These are phyloP conservation scores for Dichotomopilus funicola DNA, from an alignment of 2,329 filamentous ascomycete species.

Conservation along the genomic window DNA sequence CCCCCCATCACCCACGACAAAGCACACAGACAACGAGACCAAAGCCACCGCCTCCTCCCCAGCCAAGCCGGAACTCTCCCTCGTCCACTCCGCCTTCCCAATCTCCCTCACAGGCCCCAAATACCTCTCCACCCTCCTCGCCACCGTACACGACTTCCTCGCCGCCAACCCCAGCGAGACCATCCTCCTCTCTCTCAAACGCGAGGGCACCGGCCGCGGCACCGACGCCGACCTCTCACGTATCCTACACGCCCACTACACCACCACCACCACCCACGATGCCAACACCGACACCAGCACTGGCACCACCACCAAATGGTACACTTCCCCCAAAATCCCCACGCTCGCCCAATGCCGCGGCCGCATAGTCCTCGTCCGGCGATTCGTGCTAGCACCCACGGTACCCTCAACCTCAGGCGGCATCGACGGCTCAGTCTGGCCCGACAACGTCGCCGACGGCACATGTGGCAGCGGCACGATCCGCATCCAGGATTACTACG, in stretches of 20 bases:
- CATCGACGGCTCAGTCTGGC: slow-evolving; percentile 64
- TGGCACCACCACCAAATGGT: slow-evolving; percentile 58
- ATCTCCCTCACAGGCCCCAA: slow-evolving; percentile 76
- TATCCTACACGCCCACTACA: slow-evolving; percentile 66
- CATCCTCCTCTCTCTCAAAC: slow-evolving; percentile 80
- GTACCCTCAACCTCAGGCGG: slow-evolving; percentile 45
- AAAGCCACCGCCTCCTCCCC: not conserved
- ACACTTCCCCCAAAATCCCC: slow-evolving; percentile 69
- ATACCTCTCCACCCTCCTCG: slow-evolving; percentile 67
- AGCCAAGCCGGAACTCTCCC: slow-evolving; percentile 47
- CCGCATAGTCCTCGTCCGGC: slow-evolving; percentile 75
- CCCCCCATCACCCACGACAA: not conserved
- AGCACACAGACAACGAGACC: not conserved
- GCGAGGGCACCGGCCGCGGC: slow-evolving; percentile 76
- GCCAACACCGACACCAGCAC: slow-evolving; percentile 28
- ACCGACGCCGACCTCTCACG: slow-evolving; percentile 72
- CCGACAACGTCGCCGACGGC: slow-evolving; percentile 79
- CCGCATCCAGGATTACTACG: slow-evolving; percentile 91
- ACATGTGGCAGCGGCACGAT: slow-evolving; percentile 63
- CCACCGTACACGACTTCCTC: slow-evolving; percentile 68
- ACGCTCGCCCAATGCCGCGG: slow-evolving; percentile 72
- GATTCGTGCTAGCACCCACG: slow-evolving; percentile 61
- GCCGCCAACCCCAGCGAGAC: slow-evolving; percentile 72
- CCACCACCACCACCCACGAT: too few relatives aligned
- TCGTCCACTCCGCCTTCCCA: slow-evolving; percentile 88